A percentile compares a stretch with the other conserved stretches of the same genome.
Evolutionary conservation across 192 early-diverging fungal genomes (phyloP).

Genomic region (Irineochytrium annulatum): DNA sequence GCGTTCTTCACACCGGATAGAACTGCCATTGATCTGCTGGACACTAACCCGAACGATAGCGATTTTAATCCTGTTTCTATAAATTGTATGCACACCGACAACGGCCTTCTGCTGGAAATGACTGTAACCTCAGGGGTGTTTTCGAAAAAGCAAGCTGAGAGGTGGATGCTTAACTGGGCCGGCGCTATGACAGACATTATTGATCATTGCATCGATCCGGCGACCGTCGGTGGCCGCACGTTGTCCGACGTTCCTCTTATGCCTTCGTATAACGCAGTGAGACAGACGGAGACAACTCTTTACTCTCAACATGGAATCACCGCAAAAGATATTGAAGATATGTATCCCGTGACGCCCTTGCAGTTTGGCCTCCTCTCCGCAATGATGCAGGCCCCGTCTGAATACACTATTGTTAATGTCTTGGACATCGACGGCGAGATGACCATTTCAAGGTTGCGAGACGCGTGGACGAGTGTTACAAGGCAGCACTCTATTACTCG

Average conservation of each 20-base stretch:
- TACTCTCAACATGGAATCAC: background rate
- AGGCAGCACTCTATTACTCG: background rate
- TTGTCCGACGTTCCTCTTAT: background rate
- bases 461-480: background rate
- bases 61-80: too few species aligned
- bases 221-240: background rate
- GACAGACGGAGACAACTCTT: too few species aligned
- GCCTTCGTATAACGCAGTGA: too few species aligned
- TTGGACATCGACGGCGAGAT: background rate
- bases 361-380: conserved; percentile 18
- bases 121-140: too few species aligned
- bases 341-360: conserved; percentile 27
- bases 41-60: too few species aligned
- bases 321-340: conserved; percentile 23
- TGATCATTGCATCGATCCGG: background rate
- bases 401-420: background rate
- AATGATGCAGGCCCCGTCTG: background rate
- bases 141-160: too few species aligned
- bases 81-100: too few species aligned
- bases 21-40: too few species aligned
- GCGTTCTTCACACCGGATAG: too few species aligned
- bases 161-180: background rate
- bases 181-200: background rate
- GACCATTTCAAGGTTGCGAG: background rate
- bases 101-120: too few species aligned